Evolutionary conservation across 2,329 filamentous ascomycete species (phyloP), one percentile per base, ranked within the genome.

Genomic region (Neonectria sp.): DNA sequence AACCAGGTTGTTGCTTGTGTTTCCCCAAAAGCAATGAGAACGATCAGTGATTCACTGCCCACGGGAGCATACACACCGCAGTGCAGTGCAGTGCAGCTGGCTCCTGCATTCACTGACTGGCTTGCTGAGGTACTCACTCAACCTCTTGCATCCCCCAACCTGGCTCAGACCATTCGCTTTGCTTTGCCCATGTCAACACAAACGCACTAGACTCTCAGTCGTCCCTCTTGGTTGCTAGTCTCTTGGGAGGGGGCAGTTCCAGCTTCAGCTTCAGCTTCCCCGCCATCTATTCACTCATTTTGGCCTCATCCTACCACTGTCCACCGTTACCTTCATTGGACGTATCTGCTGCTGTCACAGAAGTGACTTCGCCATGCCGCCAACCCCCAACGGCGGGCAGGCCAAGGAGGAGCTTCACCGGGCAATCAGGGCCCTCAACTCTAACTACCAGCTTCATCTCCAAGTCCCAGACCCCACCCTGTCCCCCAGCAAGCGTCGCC

Each of bases 381-480:
- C 66, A 29, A 52, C 43, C 13, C 52, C 43, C 3, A 67, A 59
- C 29, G 68, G 63, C 56, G 33, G 40, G 21, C 60, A 68, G 35
- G 70, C 59, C 4, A 67, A 63, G 33, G 72, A 75, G 12, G 71
- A 70, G 48, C 70, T 79, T 15, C 57, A 73, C 31, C 68, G 70
- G 33, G 72, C 66, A 12, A 74, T 79, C 24, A 64, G 70, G 27
- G 71, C 71, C 0, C 68, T 79, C 27, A 79, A 76, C 53, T 63
- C 62, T 31, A 69, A 74, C 37, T 80, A 75, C 55, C 65, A 64
- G 11, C 70, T 80, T 4, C 61, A 69, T 15, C 73, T 80, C 15
- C 49, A 61, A 21, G 64, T 71, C 21, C 74, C 74, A 3, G 73
- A 76, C 58, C 53, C 67, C 7, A 71, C 57, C 2, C 59, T 76